Evolutionary conservation across 164 flowering plant species (phyloP), one percentile per base, ranked within the genome.

Genomic region (Vitis rupestris): DNA sequence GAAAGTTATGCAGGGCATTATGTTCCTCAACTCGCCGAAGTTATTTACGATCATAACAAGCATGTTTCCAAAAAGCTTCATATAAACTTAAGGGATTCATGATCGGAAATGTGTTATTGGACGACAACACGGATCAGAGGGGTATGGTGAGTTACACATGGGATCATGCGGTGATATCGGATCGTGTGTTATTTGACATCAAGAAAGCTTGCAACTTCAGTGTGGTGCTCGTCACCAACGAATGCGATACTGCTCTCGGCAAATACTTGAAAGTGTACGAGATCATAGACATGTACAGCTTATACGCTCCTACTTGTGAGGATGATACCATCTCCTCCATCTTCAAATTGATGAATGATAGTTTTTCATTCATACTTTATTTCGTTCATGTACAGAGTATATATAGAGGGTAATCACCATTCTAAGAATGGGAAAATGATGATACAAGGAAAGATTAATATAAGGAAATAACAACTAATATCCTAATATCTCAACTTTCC

Each of bases 1-100:
- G 98, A 93, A 73, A 91, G 98, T 77, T 90, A 91, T 62, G 97
- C 88, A 79, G 91, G 91, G 1, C 98, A 90, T 50, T 93, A 93
- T 57, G 90, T 91, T 71, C 98, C 97, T 15, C 90, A 91, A 68
- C 90, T 93, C 9, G 83, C 97, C 0, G 91, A 90, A 57, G 54
- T 54, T 7, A 82, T 93, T 14, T 79, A 69, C 53, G 92, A 93
- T 13, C 74, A 65, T 8, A 93, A 93, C 71, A 82, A 81, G 68
- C 72, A 70, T 0, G 74, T 72, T 2, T 3, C 69, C 30, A 71
- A 75, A 72, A 70, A 80, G 19, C 63, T 80, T 9, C 59, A 67
- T 50, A 91, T 93, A 37, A 93, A 89, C 68, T 69, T 89, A 87
- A 86, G 67, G 98, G 98, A 31, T 87, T 93, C 70, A 83, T 87